Evolutionary conservation across 371 early-diverging fungal genomes (phyloP), one percentile per base, ranked within the genome.

Genomic region (Cladochytrium tenue): DNA sequence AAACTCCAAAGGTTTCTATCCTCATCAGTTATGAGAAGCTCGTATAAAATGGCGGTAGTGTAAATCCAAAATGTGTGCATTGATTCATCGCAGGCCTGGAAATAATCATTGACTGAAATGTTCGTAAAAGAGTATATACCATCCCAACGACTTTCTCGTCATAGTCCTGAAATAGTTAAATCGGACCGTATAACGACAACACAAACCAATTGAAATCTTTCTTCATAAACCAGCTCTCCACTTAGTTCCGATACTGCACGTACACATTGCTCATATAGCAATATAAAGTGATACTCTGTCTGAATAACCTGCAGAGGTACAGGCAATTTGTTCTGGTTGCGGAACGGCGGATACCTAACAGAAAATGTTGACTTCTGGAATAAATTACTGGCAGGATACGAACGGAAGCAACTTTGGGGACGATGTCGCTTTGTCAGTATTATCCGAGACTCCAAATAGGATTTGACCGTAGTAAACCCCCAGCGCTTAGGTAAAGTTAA

Each of bases 1-100:
- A 94, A 77, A 23, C 87, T 84, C 98, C 98, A 97, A 1, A 95
- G 89, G 69, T 96, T 89, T 2, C 95, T 86, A 60, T 93, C 94
- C 74, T 97, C 97, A 53, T 93, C 90, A 0, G 87, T 88, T 36
- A 94, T 84, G 20, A 92, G 82, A 10, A 96, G 80, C 73, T 97
- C 96, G 66, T 88, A 93, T 43, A 97, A 88, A 1, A 89, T 77
- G 17, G 73, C 63, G 2, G 85, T 86, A 1, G 95, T 94, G 53
- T 84, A 90, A 26, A 94, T 81, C 97, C 97, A 97, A 68, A 86
- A 93, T 0, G 96, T 95, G 56, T 85, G 83, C 64, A 91, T 91
- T 10, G 83, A 73, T 33, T 82, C 78, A 68, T 97, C 97, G 1
- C 89, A 84, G 0, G 85, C 79, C 68, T 67, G 65, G 27, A 36